Conservation (phyloP, 1,139 yeast genomes). For the Debaryomycetaceae sp. region DNA sequence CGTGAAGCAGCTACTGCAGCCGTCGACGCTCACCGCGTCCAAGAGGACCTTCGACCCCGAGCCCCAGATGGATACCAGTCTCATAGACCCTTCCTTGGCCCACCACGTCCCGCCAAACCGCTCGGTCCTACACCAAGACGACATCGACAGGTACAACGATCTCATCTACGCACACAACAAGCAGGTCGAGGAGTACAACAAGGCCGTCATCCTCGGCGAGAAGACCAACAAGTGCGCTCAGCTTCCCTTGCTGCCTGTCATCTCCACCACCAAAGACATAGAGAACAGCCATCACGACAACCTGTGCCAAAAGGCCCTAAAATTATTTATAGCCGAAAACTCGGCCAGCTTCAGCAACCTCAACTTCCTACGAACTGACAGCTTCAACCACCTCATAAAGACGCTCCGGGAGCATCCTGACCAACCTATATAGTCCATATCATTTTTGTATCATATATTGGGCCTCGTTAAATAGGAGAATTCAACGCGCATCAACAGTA, state of each 20-base stretch:
- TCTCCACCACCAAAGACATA: neutral
- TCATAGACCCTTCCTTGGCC: conserved; percentile 7
- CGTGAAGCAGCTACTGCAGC: neutral
- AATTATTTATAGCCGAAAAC: conserved; percentile 8
- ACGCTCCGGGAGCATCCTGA: conserved; percentile 6
- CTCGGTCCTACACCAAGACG: conserved; percentile 5
- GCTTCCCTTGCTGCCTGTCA: conserved; percentile 3
- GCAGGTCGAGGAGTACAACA: conserved; percentile 11
- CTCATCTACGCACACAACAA: conserved; percentile 7
- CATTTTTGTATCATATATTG: neutral
- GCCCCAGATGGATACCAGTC: conserved; percentile 1
- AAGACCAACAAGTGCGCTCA: conserved; percentile 1
- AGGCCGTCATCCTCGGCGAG: conserved; percentile 4
- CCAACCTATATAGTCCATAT: conserved; percentile 7
- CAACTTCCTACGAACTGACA: conserved; percentile 7
- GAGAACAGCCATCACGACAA: conserved; percentile 1
- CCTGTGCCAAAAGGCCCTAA: conserved; percentile 7
- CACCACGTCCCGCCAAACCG: neutral
- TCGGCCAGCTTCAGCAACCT: conserved; percentile 8
- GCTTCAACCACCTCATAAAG: conserved; percentile 7
- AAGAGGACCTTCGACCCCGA: neutral
- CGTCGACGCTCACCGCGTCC: neutral
- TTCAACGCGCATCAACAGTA: neutral
- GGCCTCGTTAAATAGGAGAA: neutral
- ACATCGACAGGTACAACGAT: conserved; percentile 8